Base-by-base conservation (phyloP, 2,329 filamentous ascomycete species). In the Penicillium sp. region DNA sequence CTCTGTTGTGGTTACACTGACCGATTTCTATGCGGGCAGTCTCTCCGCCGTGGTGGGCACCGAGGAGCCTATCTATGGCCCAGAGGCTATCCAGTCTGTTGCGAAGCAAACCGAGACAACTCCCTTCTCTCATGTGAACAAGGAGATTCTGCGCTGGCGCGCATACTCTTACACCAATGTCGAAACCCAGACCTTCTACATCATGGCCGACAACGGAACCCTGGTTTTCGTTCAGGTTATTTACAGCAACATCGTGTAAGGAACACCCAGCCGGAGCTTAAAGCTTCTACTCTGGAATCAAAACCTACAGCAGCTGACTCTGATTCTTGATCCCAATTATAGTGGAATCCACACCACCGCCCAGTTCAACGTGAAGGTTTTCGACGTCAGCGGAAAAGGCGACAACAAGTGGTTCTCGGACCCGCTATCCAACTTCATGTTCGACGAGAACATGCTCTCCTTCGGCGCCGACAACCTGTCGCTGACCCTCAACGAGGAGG, bases 171-270 rank as follows among this genome's bases (percentile, higher is more conserved):
- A 87, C 70, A 97, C 94, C 63, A 89, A 85, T 70, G 94, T 97
- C 67, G 94, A 99, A 82, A 97, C 91, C 31, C 89, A 97, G 80
- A 92, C 85, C 62, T 99, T 97, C 80, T 99, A 99, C 80, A 79
- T 97, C 70, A 88, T 88, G 77, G 82, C 89, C 55, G 90, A 96
- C 61, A 86, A 81, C 59, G 94, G 94, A 50, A 83, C 88, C 62
- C 76, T 93, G 63, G 90, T 84, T 53, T 85, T 96, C 76, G 86
- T 86, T 60, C 94, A 99, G 82, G 84, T 97, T 77, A 96, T 99
- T 75, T 96, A 97, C 82, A 97, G 90, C 81, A 97, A 96, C 78
- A 90, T 99, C 74, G 89, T 86, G 93, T 97, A 87, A 77, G 88
- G 66, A 29, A 56, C 39, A 49, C 36, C 8, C 13, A 57, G 29